phyloP scores from a whole-genome alignment of 148 eudicot species.

The Nyssa sinensis region DNA sequence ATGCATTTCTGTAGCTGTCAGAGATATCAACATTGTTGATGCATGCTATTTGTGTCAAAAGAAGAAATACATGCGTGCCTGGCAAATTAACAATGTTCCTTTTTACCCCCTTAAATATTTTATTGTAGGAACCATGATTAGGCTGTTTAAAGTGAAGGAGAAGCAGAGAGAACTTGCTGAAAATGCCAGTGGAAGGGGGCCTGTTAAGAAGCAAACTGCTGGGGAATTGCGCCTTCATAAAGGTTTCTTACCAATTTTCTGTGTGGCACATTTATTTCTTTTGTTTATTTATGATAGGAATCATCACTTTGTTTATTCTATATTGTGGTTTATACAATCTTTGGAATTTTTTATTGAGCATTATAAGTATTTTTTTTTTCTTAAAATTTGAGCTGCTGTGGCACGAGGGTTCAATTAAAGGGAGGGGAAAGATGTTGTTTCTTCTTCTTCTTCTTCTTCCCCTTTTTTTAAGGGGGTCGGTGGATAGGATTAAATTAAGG shows the following conservation, averaged over 20 bases:
- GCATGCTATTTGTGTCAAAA: background rate
- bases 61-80: background rate
- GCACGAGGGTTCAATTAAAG: background rate
- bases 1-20: background rate
- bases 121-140: slow-evolving; percentile 59
- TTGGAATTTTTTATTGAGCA: background rate
- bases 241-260: slow-evolving; percentile 26
- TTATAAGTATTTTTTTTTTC: background rate
- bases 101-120: too few relatives aligned
- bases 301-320: background rate
- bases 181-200: slow-evolving; percentile 58
- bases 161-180: slow-evolving; percentile 73
- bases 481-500: background rate
- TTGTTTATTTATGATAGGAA: background rate
- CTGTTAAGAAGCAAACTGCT: slow-evolving; percentile 71
- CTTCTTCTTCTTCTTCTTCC: background rate
- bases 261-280: background rate
- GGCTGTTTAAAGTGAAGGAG: slow-evolving; percentile 66
- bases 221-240: slow-evolving; percentile 72
- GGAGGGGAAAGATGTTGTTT: background rate
- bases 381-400: background rate
- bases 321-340: background rate
- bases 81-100: background rate
- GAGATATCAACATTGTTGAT: background rate
- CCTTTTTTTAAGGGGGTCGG: background rate